Base-by-base conservation (phyloP, 2,329 filamentous ascomycete species). In the Fusarium siculi region DNA sequence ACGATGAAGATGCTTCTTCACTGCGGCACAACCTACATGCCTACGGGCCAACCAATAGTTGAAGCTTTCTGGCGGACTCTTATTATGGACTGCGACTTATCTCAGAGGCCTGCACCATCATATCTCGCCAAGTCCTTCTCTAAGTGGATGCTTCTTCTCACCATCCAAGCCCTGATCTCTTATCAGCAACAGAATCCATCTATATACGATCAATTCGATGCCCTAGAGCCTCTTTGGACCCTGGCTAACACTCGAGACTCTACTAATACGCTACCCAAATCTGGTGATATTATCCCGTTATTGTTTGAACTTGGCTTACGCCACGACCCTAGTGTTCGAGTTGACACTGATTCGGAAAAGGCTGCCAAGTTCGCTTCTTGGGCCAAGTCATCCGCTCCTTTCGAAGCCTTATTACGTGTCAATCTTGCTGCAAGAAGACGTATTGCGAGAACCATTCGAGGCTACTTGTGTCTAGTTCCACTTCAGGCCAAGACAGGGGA, bases 391-490 rank as follows among this genome's bases (percentile, higher is more conserved):
- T 30, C 28, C 28, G 28, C 28, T 30, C 28, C 28, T 9, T 30
- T 30, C 28, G 28, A 9, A 30, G 28, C 28, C 28, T 30, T 30
- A 30, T 30, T 30, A 30, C 28, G 28, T 30, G 28, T 30, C 28
- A 30, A 30, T 30, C 28, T 30, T 30, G 28, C 28, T 30, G 28
- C 28, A 30, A 30, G 28, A 30, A 30, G 28, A 30, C 28, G 28
- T 30, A 30, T 30, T 30, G 28, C 28, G 28, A 30, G 28, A 30
- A 30, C 28, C 28, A 37, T 77, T 25, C 59, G 66, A 25, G 72
- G 72, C 9, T 74, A 69, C 30, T 52, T 76, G 7, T 74, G 75
- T 43, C 66, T 75, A 15, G 70, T 75, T n/a, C 68, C 74, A 9
- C 49, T 55, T 37, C 58, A 63, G 7, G 63, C 72, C 7, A 18